phyloP scores from a whole-genome alignment of 108 stramenopile genomes.

The Conticribra guillardii region DNA sequence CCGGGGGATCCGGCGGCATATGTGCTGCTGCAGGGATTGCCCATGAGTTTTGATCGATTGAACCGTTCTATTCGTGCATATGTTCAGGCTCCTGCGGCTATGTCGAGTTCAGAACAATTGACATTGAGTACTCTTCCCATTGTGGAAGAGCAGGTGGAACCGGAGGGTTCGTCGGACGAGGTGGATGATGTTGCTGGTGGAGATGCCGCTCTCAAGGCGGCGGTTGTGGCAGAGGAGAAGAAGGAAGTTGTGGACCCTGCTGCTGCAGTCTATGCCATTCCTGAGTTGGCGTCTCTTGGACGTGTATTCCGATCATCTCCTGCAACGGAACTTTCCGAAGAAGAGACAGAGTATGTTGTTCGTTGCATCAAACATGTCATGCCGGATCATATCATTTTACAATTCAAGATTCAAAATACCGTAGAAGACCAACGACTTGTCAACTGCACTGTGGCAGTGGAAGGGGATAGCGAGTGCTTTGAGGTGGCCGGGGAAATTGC shows the following conservation, averaged over 20 bases:
- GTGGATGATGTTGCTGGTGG: constrained; percentile 36
- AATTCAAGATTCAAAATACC: constrained; percentile 89
- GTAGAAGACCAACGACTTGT: constrained; percentile 82
- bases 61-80: constrained; percentile 77
- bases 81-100: constrained; percentile 51
- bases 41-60: constrained; percentile 80
- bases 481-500: constrained; percentile 57
- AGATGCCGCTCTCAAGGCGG: constrained; percentile 39
- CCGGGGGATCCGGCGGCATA: constrained; percentile 47
- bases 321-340: constrained; percentile 64
- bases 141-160: constrained; percentile 64
- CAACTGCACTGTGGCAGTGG: constrained; percentile 73
- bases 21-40: constrained; percentile 69
- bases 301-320: constrained; percentile 67
- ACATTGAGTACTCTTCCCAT: constrained; percentile 72
- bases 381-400: constrained; percentile 78
- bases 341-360: constrained; percentile 84
- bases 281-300: constrained; percentile 75
- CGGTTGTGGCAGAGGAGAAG: constrained; percentile 47
- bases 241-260: constrained; percentile 59
- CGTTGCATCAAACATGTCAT: constrained; percentile 86
- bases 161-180: constrained; percentile 20
- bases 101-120: constrained; percentile 57
- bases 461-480: constrained; percentile 59
- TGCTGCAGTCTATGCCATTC: constrained; percentile 70